Percentiles rank a stretch among this genome's conserved stretches.
Conservation (phyloP, 2,329 filamentous ascomycete genomes). For the Pseudonectria buxi region DNA sequence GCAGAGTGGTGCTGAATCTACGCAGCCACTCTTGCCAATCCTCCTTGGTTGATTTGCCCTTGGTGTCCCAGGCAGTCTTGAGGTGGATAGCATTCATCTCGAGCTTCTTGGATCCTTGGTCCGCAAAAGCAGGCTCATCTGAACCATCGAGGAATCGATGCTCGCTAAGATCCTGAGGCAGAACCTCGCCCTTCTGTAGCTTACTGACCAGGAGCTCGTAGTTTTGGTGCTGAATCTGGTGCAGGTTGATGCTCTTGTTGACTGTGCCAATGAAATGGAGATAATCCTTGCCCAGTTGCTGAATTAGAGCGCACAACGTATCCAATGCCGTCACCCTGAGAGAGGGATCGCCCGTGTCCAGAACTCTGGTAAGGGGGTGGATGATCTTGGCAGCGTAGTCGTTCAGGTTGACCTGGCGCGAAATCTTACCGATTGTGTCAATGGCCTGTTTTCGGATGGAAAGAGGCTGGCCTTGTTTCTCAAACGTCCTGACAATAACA, state of each 20-base stretch:
- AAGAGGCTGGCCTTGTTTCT: constrained; percentile 74
- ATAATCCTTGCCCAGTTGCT: constrained; percentile 93
- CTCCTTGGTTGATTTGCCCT: constrained; percentile 92
- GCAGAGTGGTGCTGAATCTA: constrained; percentile 86
- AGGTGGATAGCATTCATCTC: constrained; percentile 97
- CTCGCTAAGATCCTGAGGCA: constrained; percentile 92
- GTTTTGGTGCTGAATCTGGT: constrained; percentile 82
- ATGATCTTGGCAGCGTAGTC: constrained; percentile 96
- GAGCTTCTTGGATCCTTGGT: constrained; percentile 86
- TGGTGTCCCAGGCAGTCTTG: constrained; percentile 95
- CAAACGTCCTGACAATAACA: constrained; percentile 88
- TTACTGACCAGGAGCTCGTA: constrained; percentile 91
- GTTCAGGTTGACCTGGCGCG: constrained; percentile 92
- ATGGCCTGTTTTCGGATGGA: constrained; percentile 83
- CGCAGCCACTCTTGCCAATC: constrained; percentile 99
- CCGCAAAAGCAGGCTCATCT: constrained; percentile 75
- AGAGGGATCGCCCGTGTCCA: constrained; percentile 64
- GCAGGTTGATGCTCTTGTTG: constrained; percentile 72
- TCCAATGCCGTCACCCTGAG: constrained; percentile 81
- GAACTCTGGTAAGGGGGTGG: constrained; percentile 79
- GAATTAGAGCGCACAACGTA: constrained; percentile 89
- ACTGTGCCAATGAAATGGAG: constrained; percentile 90
- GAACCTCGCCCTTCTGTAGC: constrained; percentile 83
- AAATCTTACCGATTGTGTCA: constrained; percentile 89
- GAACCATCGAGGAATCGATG: constrained; percentile 69